Evolutionary conservation across 2,329 filamentous ascomycete genomes (phyloP), one percentile per base, ranked within the genome.

Genomic region (Escovopsis sp.): DNA sequence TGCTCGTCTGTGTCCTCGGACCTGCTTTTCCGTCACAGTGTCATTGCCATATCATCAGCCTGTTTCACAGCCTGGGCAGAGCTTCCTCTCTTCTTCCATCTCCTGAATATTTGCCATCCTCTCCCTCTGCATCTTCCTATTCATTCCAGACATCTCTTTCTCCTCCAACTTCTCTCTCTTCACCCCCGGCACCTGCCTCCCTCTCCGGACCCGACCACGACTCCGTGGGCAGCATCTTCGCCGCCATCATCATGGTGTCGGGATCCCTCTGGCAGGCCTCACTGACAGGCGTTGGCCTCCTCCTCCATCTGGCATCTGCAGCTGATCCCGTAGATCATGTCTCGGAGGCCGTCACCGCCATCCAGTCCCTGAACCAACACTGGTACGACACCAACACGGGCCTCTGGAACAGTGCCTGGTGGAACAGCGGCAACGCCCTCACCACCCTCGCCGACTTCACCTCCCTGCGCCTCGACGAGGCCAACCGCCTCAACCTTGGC

Each of bases 351-450:
- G 33, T 35, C 17, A 33, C 35, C 15, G 38, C 38, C 26, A 40
- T 40, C 23, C 19, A 16, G 17, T 49, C 62, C 5, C 60, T 81
- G 2, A 73, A 79, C 45, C 40, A 44, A 3, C 43, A 53, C 13
- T 82, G 71, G 68, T 82, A 82, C 51, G 67, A 77, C 47, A 38
- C 54, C 3, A 47, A 49, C 5, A 72, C 64, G 1, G 79, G 79
- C 4, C 58, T 80, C 11, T 84, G 75, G 74, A 56, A 71, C 36
- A 66, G 67, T 0, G 65, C 68, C 7, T 85, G 79, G 79, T 85
- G 79, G 79, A 81, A 83, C 48, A 68, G 68, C 35, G 79, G 70
- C 31, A 84, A 82, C 48, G 65, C 66, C 38, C 57, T 84, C 39
- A 79, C 75, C 0, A 66, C 65, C 3, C 53, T 83, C 14, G 68